These are phyloP conservation scores for Avena atlantica DNA, from an alignment of 176 grass and related monocot species.

Conservation along the genomic window DNA sequence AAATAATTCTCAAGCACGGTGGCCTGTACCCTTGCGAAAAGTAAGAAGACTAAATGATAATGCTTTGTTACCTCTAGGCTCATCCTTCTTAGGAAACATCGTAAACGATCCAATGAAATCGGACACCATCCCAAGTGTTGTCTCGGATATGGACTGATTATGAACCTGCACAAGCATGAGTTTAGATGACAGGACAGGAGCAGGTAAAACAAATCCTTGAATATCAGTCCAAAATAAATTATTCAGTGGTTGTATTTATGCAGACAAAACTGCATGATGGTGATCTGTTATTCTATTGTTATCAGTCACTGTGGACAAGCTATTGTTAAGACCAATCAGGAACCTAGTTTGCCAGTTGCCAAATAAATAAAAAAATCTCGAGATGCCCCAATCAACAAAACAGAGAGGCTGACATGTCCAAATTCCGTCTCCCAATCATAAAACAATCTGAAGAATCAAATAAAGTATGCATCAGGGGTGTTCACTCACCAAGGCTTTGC, in stretches of 20 bases:
- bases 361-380: neutral
- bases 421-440: neutral
- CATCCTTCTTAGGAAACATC: slow-evolving; percentile 62
- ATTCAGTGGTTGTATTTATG: neutral
- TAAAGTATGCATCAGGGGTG: neutral
- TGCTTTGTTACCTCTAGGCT: slow-evolving; percentile 56
- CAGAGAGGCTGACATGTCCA: neutral
- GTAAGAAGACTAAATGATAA: neutral
- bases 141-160: slow-evolving; percentile 65
- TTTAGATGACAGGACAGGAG: neutral
- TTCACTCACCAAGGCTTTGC: slow-evolving; percentile 62
- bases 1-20: neutral
- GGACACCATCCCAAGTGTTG: slow-evolving; percentile 71
- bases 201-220: slow-evolving; percentile 22
- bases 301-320: neutral
- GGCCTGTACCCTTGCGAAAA: neutral
- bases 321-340: neutral
- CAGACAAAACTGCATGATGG: neutral
- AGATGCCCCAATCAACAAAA: slow-evolving; percentile 11
- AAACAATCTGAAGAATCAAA: neutral
- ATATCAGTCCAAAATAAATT: neutral
- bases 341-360: neutral
- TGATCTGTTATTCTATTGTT: neutral
- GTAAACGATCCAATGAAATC: slow-evolving; percentile 77
- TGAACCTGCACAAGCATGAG: slow-evolving; percentile 45